Conservation (phyloP, 176 grass and related monocot genomes). For the Paspalum vaginatum region DNA sequence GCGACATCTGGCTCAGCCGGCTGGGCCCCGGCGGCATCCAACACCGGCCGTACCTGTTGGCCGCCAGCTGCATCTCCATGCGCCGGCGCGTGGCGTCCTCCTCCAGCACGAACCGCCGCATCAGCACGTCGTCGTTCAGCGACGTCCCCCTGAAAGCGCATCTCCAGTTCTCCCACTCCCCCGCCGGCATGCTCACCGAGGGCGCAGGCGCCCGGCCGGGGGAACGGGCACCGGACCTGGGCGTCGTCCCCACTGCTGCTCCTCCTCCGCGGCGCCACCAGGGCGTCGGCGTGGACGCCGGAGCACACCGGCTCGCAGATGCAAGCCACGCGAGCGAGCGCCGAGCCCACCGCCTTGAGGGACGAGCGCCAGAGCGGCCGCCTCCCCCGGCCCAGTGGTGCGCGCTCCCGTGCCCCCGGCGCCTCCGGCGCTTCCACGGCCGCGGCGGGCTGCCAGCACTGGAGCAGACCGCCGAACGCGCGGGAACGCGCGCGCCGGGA, state of each 20-base stretch:
- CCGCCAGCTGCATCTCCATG: slow-evolving; percentile 42
- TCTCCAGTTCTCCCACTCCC: slow-evolving; percentile 8
- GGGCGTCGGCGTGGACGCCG: slow-evolving; percentile 36
- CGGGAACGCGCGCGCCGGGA: slow-evolving; percentile 36
- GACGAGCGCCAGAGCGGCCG: slow-evolving; percentile 45
- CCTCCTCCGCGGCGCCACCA: slow-evolving; percentile 38
- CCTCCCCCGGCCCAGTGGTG: neutral
- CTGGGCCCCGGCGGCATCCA: slow-evolving; percentile 56
- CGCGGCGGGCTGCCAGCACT: slow-evolving; percentile 17
- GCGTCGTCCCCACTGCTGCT: neutral
- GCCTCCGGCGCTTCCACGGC: neutral
- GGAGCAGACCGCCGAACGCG: slow-evolving; percentile 31
- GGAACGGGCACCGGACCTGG: neutral
- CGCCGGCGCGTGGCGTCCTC: slow-evolving; percentile 50
- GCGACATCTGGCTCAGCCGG: slow-evolving; percentile 63
- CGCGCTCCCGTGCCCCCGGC: neutral
- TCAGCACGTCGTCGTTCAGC: slow-evolving; percentile 35
- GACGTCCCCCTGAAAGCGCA: slow-evolving; percentile 41
- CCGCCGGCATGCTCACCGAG: neutral
- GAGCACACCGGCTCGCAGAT: slow-evolving; percentile 55
- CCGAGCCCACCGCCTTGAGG: slow-evolving; percentile 42
- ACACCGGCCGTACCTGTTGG: slow-evolving; percentile 11
- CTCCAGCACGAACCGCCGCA: slow-evolving; percentile 53
- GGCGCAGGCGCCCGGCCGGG: neutral
- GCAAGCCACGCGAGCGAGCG: slow-evolving; percentile 51